Conservation (phyloP, 192 early-diverging fungal genomes). For the Physocladia obscura region DNA sequence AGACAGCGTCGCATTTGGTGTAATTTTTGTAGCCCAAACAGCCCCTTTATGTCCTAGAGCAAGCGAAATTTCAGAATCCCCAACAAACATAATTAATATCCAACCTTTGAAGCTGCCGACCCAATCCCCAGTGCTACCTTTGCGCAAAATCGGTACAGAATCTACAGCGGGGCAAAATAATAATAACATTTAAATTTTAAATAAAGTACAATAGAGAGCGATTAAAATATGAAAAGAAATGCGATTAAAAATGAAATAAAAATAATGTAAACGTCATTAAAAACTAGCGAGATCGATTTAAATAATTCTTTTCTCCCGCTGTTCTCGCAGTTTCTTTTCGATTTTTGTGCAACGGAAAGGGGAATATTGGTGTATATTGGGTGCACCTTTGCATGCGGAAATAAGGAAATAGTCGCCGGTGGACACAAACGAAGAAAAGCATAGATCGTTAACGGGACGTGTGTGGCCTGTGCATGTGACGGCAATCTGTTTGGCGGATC, state of each 20-base stretch:
- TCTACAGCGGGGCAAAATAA: conserved; percentile 41
- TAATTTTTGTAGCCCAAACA: conserved; percentile 83
- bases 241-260: too few relatives aligned
- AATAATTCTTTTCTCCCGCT: too few relatives aligned
- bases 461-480: conserved; percentile 89
- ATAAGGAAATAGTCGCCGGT: conserved; percentile 80
- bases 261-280: too few relatives aligned
- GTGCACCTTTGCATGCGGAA: conserved; percentile 88
- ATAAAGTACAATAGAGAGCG: too few relatives aligned
- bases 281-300: too few relatives aligned
- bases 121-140: conserved; percentile 90
- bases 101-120: conserved; percentile 79
- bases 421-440: conserved; percentile 70
- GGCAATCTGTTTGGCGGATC: conserved; percentile 42
- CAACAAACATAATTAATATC: neutral
- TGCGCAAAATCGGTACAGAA: conserved; percentile 81
- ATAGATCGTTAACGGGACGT: conserved; percentile 84
- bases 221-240: too few relatives aligned
- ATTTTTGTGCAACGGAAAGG: neutral
- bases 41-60: conserved; percentile 79
- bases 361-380: neutral
- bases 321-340: neutral
- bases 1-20: conserved; percentile 71
- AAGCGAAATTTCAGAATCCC: neutral
- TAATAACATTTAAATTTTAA: too few relatives aligned